Evolutionary conservation across 2,329 filamentous ascomycete genomes (phyloP), one percentile per base, ranked within the genome.

Genomic region (Talaromyces piceae): DNA sequence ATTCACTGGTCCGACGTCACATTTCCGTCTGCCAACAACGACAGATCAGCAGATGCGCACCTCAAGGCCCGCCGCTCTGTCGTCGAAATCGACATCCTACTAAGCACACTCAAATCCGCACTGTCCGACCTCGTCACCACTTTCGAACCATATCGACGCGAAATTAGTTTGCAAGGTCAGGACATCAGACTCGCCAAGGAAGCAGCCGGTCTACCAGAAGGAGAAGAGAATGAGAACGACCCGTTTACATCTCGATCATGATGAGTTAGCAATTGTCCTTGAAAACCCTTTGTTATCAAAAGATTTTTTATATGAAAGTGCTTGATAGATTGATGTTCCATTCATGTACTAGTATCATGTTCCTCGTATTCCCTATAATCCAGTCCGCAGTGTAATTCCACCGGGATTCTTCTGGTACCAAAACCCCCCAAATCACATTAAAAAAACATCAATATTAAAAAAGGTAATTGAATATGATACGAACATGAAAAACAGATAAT

Each of bases 1-100:
- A 68, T 81, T 3, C 88, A 93, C 67, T 94, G 88, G 88, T 91
- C 87, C 1, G 90, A 95, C 65, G 72, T 86, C 2, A 74, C 79
- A 16, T 79, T 80, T 51, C 63, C 67, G 1, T 73, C 76, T 0
- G 60, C 63, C 1, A 63, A 56, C 31, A 54, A 64, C n/a, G n/a
- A n/a, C n/a, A n/a, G n/a, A n/a, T n/a, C n/a, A 18, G 41, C 62
- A 7, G 57, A 63, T 25, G 62, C 60, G 0, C 61, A 67, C 58
- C 55, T 61, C 57, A 54, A 60, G 33, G 67, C 70, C 20, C 69
- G 71, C 44, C 69, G 71, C 45, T 68, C 66, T 4, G 68, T 79
- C 1, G 68, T 70, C 0, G 87, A 91, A 59, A 83, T 94, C n/a
- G 82, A 91, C 18, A 75, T 80, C 37, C 75, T 95, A 9, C 58